phyloP scores from a whole-genome alignment of 345 rosid genomes.

The Pistacia vera region DNA sequence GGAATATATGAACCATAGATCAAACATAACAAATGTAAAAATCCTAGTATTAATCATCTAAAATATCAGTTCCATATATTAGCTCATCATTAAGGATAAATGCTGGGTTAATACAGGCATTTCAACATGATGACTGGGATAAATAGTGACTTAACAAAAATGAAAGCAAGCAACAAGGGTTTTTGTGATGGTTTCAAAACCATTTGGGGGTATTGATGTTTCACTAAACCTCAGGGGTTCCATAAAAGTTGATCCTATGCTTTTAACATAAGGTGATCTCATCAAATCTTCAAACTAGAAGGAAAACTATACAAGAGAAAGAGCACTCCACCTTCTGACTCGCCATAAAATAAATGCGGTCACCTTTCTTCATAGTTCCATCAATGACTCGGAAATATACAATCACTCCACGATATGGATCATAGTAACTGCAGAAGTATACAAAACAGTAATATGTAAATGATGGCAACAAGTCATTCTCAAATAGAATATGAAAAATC shows the following conservation, averaged over 20 bases:
- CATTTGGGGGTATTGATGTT: too few relatives aligned
- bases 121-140: too few relatives aligned
- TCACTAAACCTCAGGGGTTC: too few relatives aligned
- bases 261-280: background rate
- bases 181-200: too few relatives aligned
- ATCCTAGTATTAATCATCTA: too few relatives aligned
- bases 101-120: too few relatives aligned
- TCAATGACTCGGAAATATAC: constrained; percentile 95
- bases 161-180: too few relatives aligned
- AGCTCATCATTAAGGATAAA: too few relatives aligned
- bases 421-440: constrained; percentile 75
- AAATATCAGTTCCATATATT: too few relatives aligned
- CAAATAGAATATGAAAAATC: background rate
- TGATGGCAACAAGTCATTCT: background rate
- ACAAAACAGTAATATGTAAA: background rate
- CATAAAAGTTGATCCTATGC: background rate
- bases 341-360: constrained; percentile 90
- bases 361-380: constrained; percentile 94
- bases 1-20: too few relatives aligned
- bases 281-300: constrained; percentile 11
- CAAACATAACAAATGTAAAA: too few relatives aligned
- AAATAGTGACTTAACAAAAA: too few relatives aligned
- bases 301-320: background rate
- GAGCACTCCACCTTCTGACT: constrained; percentile 70
- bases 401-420: constrained; percentile 97